phyloP scores from a whole-genome alignment of 2,329 filamentous ascomycete genomes.

The Penicillium occitanis region DNA sequence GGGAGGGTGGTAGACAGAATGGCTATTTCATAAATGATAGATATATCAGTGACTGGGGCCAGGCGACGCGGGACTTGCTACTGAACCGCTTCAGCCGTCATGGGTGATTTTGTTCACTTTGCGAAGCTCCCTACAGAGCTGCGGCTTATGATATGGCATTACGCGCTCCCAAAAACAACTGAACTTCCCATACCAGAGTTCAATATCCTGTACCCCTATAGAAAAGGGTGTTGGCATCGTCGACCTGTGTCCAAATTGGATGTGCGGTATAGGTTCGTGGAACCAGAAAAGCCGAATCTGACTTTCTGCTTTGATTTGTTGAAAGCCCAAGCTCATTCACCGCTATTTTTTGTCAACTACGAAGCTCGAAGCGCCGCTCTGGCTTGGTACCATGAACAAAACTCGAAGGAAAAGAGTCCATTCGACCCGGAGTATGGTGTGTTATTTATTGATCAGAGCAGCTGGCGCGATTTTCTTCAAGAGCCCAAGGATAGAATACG shows the following conservation, averaged over 20 bases:
- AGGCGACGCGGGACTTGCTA: too few species aligned
- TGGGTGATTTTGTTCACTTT: too few species aligned
- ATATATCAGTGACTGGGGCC: too few species aligned
- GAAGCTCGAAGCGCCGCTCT: not conserved
- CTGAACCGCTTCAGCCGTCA: too few species aligned
- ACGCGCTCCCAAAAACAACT: too few species aligned
- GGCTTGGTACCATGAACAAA: not conserved
- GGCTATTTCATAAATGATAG: too few species aligned
- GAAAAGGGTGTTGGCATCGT: not conserved
- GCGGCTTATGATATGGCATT: too few species aligned
- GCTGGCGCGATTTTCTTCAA: not conserved
- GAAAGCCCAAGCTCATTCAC: not conserved
- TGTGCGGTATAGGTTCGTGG: not conserved
- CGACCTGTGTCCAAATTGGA: not conserved
- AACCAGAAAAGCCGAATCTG: not conserved
- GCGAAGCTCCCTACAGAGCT: too few species aligned
- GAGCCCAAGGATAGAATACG: not conserved
- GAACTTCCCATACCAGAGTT: too few species aligned
- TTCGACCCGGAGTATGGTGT: not conserved
- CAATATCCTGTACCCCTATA: too few species aligned
- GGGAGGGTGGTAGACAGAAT: too few species aligned
- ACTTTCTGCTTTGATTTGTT: not conserved
- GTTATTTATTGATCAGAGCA: not conserved
- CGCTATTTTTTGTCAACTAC: not conserved
- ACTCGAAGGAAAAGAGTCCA: not conserved